These are phyloP conservation scores for Penicillium angulare DNA, from an alignment of 495 filamentous ascomycete species.

Conservation along the genomic window DNA sequence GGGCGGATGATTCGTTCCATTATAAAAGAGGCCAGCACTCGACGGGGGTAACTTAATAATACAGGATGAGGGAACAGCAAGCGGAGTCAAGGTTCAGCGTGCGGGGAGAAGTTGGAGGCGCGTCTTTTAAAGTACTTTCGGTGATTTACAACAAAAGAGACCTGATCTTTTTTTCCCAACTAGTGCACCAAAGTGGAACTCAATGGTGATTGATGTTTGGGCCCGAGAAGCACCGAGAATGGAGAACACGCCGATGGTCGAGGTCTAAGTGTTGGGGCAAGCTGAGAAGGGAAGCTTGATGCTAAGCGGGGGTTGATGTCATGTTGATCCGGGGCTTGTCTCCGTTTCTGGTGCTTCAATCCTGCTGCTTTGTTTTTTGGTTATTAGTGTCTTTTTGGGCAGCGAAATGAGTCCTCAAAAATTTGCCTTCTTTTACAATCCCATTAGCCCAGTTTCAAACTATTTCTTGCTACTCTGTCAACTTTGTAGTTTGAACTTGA, in stretches of 20 bases:
- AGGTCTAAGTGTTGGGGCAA: conserved; percentile 1
- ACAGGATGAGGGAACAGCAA: neutral
- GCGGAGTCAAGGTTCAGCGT: neutral
- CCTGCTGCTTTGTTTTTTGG: no score
- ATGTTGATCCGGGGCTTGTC: no score
- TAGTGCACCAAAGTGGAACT: no score
- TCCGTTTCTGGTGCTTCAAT: no score
- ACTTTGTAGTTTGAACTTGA: no score
- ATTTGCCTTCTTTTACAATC: no score
- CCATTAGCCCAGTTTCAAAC: no score
- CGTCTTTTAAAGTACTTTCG: neutral
- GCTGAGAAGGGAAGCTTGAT: conserved; percentile 29
- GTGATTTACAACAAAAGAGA: neutral
- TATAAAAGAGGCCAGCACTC: conserved; percentile 4
- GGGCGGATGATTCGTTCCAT: conserved; percentile 45
- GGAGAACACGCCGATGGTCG: conserved; percentile 15
- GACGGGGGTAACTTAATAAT: neutral
- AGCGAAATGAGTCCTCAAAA: no score
- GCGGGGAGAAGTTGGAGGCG: conserved; percentile 11
- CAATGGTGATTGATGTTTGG: conserved; percentile 26
- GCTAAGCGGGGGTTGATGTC: conserved; percentile 20
- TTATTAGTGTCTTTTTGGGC: no score
- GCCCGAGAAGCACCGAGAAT: conserved; percentile 31
- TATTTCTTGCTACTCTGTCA: no score
- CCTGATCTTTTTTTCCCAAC: neutral